phyloP scores from a whole-genome alignment of 441 rosid genomes.

The Brassica balearica region DNA sequence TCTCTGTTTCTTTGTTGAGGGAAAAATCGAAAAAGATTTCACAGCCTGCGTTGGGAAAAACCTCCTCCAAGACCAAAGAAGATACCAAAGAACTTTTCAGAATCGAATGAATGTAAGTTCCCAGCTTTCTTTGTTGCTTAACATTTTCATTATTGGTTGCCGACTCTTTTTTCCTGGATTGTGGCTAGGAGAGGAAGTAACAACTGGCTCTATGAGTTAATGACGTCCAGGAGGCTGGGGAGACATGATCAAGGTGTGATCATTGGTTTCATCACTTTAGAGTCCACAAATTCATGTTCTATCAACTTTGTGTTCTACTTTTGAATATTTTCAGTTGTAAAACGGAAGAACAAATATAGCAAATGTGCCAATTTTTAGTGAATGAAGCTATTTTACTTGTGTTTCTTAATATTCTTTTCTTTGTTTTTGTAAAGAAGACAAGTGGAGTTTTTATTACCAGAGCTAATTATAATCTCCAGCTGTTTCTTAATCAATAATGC shows the following conservation, averaged over 20 bases:
- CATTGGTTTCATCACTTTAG: neutral
- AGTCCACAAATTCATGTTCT: slow-evolving; percentile 26
- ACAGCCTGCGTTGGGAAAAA: too few species aligned
- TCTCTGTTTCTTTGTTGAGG: too few species aligned
- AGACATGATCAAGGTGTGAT: slow-evolving; percentile 42
- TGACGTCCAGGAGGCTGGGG: slow-evolving; percentile 52
- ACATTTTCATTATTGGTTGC: too few species aligned
- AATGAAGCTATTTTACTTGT: slow-evolving; percentile 33
- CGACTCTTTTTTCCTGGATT: too few species aligned
- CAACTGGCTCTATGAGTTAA: slow-evolving; percentile 52
- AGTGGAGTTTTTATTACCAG: slow-evolving; percentile 38
- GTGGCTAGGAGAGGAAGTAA: slow-evolving; percentile 45
- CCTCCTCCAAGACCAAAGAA: too few species aligned
- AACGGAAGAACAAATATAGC: slow-evolving; percentile 37
- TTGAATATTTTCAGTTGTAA: slow-evolving; percentile 35
- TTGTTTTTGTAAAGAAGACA: slow-evolving; percentile 34
- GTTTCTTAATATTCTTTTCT: neutral
- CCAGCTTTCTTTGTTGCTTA: too few species aligned
- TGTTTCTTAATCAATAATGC: slow-evolving; percentile 35
- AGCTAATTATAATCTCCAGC: slow-evolving; percentile 46
- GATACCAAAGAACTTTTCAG: too few species aligned
- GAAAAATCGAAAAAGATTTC: too few species aligned
- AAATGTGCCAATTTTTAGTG: slow-evolving; percentile 38
- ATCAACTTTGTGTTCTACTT: slow-evolving; percentile 29
- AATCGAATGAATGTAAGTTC: too few species aligned